Evolutionary conservation across 176 grass and related monocot species (phyloP).

Genomic region (Ensete ventricosum): DNA sequence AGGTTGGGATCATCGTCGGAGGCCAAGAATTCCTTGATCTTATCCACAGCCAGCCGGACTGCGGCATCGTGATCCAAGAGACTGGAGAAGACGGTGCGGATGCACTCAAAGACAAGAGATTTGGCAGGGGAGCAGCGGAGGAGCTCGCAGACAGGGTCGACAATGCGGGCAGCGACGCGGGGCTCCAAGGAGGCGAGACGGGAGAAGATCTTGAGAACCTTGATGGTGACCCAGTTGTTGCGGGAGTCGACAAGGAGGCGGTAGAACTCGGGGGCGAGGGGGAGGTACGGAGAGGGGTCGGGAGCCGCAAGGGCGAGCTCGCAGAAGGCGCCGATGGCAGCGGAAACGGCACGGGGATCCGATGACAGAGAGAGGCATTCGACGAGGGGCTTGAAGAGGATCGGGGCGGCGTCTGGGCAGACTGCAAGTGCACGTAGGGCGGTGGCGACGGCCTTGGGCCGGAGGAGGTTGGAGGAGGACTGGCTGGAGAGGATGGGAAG

Average conservation of each 20-base stretch:
- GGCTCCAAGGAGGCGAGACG: conserved; percentile 62
- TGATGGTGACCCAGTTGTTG: conserved; percentile 89
- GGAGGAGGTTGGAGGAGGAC: conserved; percentile 20
- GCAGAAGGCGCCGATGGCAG: conserved; percentile 66
- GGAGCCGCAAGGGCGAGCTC: conserved; percentile 63
- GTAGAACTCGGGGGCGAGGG: conserved; percentile 74
- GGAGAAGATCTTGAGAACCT: conserved; percentile 82
- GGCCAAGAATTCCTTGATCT: conserved; percentile 62
- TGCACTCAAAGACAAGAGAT: conserved; percentile 78
- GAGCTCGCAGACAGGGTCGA: conserved; percentile 71
- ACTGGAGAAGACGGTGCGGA: conserved; percentile 53
- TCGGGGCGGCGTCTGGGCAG: conserved; percentile 41
- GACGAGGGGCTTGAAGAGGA: conserved; percentile 84
- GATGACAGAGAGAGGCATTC: conserved; percentile 57
- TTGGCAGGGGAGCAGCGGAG: conserved; percentile 43
- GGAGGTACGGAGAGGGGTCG: conserved; percentile 61
- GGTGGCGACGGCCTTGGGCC: conserved; percentile 44
- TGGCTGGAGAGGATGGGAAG: conserved; percentile 44
- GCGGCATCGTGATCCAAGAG: conserved; percentile 41
- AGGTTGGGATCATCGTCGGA: conserved; percentile 72
- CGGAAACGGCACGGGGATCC: conserved; percentile 46
- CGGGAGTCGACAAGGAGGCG: conserved; percentile 50
- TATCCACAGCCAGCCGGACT: conserved; percentile 51
- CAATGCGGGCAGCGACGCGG: conserved; percentile 48
- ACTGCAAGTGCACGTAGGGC: conserved; percentile 49